Base-by-base conservation (phyloP, 306 rosid species). In the Aeschynomene evenia region DNA sequence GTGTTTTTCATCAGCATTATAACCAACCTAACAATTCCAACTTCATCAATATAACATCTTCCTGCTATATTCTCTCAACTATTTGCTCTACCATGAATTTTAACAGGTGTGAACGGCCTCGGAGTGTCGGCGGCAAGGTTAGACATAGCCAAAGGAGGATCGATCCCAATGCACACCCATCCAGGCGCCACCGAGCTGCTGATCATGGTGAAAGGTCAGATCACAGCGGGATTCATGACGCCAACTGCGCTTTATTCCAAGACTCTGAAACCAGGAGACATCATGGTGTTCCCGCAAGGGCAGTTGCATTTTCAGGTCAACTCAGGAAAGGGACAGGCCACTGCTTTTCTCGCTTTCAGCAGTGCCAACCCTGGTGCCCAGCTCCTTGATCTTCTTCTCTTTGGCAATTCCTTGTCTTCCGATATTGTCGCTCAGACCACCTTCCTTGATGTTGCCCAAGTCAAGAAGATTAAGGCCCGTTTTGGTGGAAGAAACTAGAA, bases 381-480 rank as follows among this genome's bases (percentile, higher is more conserved):
- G 50, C 55, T 86, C 64, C 46, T 75, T 5, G 92, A 85, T 64
- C 71, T 70, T 60, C 88, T 87, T 1, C 76, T 91, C 70, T 91
- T 91, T 45, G 92, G 74, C 0, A 88, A 73, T 13, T 49, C 81
- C 40, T 76, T 91, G 18, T 33, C 81, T 28, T 75, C 95, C 57
- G 39, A 16, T 0, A 55, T 81, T 57, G 71, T 88, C 26, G 74
- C 1, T 9, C 52, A 46, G 28, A 68, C 80, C 8, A 87, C 92
- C 2, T 81, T 86, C 68, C 95, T 91, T 45, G 97, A 88, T 68
- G 8, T 9, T 48, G 90, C 74, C 10, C 77, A 69, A 60, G 80
- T 91, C 18, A 83, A 50, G 72, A 91, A 91, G 87, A 87, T 91
- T 29, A 91, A 91, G 84, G 80, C n/a, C n/a, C n/a, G n/a, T n/a